Base-by-base conservation (phyloP, 257 asterid genomes). In the Solanum piurae region DNA sequence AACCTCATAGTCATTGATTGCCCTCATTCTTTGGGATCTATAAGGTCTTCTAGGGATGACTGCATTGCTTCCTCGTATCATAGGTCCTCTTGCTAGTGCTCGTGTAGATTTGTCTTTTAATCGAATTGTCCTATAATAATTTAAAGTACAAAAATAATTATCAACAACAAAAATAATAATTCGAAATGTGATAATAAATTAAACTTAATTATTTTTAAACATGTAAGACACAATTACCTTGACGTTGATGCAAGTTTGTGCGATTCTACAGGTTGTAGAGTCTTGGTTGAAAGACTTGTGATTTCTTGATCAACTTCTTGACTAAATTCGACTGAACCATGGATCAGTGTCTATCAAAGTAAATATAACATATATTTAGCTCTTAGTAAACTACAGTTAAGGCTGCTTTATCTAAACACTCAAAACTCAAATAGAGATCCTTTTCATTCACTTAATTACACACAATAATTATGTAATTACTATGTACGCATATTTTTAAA, bases 311-410 rank as follows among this genome's bases (percentile, higher is more conserved):
- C 3, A 23, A n/a, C 71, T 9, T 62, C 14, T 23, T n/a, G 31
- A 10, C 29, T 23, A 9, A n/a, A 1, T 1, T 62, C 3, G 31
- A 23, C 0, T 0, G 0, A 62, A 23, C 1, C 71, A 9, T 0
- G 6, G 0, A 23, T 11, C 5, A 62, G 10, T 9, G 71, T 4
- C 31, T 62, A 9, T 60, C 6, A 60, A 23, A 60, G 0, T 3
- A 9, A n/a, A 4, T n/a, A 62, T 62, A n/a, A 62, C 12, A 10
- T 9, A 58, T 10, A 25, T 73, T 18, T 36, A 74, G 3, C 25
- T 74, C n/a, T 75, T 37, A 1, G 21, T 9, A 37, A 37, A 1
- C 20, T 37, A 37, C 21, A 74, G n/a, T 27, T 27, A 5, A 3
- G 6, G 33, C 27, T 72, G 49, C 2, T 34, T 74, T 36, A 74